phyloP scores from a whole-genome alignment of 2,329 filamentous ascomycete species.

The Ascocoryne sarcoides region DNA sequence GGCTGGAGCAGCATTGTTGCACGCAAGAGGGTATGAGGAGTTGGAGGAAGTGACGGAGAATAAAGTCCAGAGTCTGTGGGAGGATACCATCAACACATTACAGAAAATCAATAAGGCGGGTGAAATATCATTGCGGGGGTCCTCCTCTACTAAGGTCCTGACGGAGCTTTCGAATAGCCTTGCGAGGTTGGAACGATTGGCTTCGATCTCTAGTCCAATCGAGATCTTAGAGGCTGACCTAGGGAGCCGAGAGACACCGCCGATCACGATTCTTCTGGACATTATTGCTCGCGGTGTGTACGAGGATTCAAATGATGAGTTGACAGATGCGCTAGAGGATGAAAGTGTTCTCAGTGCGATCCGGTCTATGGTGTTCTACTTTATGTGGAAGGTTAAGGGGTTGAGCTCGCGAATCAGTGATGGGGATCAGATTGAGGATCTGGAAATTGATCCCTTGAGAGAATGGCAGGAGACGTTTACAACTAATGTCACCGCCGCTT shows the following conservation, averaged over 20 bases:
- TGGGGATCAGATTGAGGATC: conserved; percentile 46
- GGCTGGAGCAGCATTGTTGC: conserved; percentile 71
- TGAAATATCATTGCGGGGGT: conserved; percentile 64
- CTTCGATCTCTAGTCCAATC: conserved; percentile 69
- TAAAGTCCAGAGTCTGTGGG: conserved; percentile 78
- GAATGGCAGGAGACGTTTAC: conserved; percentile 47
- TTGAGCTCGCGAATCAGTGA: conserved; percentile 45
- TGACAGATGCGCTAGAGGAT: conserved; percentile 69
- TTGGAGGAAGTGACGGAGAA: conserved; percentile 76
- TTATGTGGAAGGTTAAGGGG: conserved; percentile 80
- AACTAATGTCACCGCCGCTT: conserved; percentile 55
- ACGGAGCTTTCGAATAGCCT: conserved; percentile 65
- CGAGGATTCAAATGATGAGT: conserved; percentile 53
- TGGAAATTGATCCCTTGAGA: conserved; percentile 52
- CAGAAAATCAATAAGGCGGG: conserved; percentile 53
- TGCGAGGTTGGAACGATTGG: conserved; percentile 71
- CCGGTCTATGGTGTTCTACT: conserved; percentile 74
- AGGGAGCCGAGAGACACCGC: conserved; percentile 35
- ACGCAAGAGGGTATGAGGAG: conserved; percentile 80
- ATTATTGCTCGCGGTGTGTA: conserved; percentile 68
- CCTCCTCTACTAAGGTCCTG: conserved; percentile 58
- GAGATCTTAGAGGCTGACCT: conserved; percentile 61
- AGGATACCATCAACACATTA: conserved; percentile 68
- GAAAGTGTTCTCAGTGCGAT: conserved; percentile 69
- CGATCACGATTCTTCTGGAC: conserved; percentile 62